Conservation (phyloP, 2,329 filamentous ascomycete species). For the Escovopsis weberi region DNA sequence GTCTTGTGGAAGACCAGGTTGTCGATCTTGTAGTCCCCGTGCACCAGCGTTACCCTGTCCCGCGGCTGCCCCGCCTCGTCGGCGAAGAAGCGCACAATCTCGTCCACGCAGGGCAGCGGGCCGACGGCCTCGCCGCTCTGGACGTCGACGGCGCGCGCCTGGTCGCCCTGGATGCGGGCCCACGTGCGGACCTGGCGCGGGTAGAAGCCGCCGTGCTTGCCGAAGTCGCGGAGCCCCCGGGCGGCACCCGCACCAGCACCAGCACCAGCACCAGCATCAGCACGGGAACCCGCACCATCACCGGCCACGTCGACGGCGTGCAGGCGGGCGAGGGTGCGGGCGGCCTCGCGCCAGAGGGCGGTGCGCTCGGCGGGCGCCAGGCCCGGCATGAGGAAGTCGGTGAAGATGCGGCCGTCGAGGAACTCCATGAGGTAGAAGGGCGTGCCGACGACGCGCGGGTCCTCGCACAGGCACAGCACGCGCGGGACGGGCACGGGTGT, state of each 20-base stretch:
- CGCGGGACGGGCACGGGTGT: slow-evolving; percentile 79
- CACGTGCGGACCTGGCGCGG: slow-evolving; percentile 75
- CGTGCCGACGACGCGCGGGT: slow-evolving; percentile 65
- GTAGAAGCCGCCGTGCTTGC: slow-evolving; percentile 66
- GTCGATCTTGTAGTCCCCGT: slow-evolving; percentile 95
- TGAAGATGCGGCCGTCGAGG: slow-evolving; percentile 83
- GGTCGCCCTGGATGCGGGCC: slow-evolving; percentile 59
- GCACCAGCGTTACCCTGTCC: slow-evolving; percentile 68
- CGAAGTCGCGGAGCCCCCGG: slow-evolving; percentile 47
- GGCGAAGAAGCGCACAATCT: slow-evolving; percentile 65
- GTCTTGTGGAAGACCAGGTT: slow-evolving; percentile 84
- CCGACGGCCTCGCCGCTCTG: slow-evolving; percentile 68
- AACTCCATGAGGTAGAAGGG: slow-evolving; percentile 98
- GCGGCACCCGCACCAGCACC: slow-evolving; percentile 30
- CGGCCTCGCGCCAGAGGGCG: slow-evolving; percentile 74
- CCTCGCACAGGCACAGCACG: slow-evolving; percentile 75
- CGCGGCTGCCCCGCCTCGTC: slow-evolving; percentile 54
- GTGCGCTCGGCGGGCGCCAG: slow-evolving; percentile 53
- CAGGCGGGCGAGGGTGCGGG: slow-evolving; percentile 70
- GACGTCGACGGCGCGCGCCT: slow-evolving; percentile 60
- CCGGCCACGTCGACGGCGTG: slow-evolving; percentile 56
- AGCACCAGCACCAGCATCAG: slow-evolving; percentile 30
- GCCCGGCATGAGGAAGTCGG: slow-evolving; percentile 69
- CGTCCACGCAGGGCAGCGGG: slow-evolving; percentile 67
- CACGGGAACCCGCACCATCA: slow-evolving; percentile 31